Base-by-base conservation (phyloP, 192 early-diverging fungal genomes). In the Linnemannia zychae region DNA sequence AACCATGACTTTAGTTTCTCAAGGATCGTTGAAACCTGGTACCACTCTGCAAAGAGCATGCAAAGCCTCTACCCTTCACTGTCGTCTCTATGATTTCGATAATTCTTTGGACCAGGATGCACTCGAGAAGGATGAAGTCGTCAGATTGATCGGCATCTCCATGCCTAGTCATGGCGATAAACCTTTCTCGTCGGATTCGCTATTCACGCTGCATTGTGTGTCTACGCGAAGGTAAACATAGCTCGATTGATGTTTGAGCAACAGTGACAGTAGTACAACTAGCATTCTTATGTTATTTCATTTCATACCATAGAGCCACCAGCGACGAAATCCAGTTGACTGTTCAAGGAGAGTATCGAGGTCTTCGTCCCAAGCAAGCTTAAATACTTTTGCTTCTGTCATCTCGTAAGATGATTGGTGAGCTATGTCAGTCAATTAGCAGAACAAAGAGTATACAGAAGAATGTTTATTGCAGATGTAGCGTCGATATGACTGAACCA, bases 41-140 rank as follows among this genome's bases (percentile, higher is more conserved):
- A 12, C 6, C 17, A 20, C 24, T 65, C 24, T 31, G 13, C 12
- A 20, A 66, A 3, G 11, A 17, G 18, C 4, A 22, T 20, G 1
- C 66, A 7, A n/a, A 2, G 9, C 11, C 24, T 0, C 67, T 24
- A 71, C 28, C 16, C 31, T 53, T 40, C 48, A 20, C 11, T 82
- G 74, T 72, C 70, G 69, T 6, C 71, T 82, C 70, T 82, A 67
- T 28, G 74, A 76, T 37, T 34, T 67, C 24, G 69, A 71, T 18
- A 52, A 34, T 22, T 71, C 80, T 15, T 3, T 76, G 31, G 24
- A 82, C 34, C 50, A 66, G 16, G 46, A 76, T 28, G n/a, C 53
- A 11, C 37, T 82, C 16, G 80, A 72, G 36, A 47, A 31, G 6
- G 80, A 71, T 0, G 75, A 67, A 40, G 49, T 82, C 37, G 0